phyloP scores from a whole-genome alignment of 169 alveolate species.

The Cryptosporidium ryanae region DNA sequence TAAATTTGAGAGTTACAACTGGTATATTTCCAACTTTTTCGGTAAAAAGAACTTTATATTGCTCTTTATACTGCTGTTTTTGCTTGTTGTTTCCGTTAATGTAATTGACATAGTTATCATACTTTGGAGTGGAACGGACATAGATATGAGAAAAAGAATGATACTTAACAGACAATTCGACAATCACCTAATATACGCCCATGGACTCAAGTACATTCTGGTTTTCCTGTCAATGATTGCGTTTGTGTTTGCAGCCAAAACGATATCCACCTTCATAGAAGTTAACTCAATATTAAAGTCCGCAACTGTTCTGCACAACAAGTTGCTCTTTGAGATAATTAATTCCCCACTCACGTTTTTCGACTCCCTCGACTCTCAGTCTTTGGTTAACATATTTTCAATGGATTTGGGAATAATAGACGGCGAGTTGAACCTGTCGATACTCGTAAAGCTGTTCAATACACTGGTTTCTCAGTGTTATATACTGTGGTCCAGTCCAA shows the following conservation, averaged over 20 bases:
- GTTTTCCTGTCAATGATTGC: conserved; percentile 17
- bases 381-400: conserved; percentile 59
- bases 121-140: conserved; percentile 67
- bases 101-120: conserved; percentile 19
- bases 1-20: conserved; percentile 45
- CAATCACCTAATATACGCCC: neutral
- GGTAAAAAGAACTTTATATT: conserved; percentile 36
- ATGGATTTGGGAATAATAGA: conserved; percentile 68
- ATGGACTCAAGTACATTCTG: conserved; percentile 32
- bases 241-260: neutral
- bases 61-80: conserved; percentile 3
- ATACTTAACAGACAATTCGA: conserved; percentile 20
- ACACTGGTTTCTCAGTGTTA: conserved; percentile 19
- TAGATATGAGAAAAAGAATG: conserved; percentile 62
- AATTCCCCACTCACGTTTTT: conserved; percentile 46
- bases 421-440: conserved; percentile 22
- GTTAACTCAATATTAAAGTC: conserved; percentile 26
- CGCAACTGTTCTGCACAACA: conserved; percentile 32
- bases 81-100: neutral
- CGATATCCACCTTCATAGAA: conserved; percentile 27
- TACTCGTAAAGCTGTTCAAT: conserved; percentile 12
- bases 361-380: conserved; percentile 41
- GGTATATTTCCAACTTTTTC: conserved; percentile 39
- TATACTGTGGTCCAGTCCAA: conserved; percentile 68
- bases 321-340: conserved; percentile 22